phyloP scores from a whole-genome alignment of 2,329 filamentous ascomycete genomes.

The Botrytis deweyae region DNA sequence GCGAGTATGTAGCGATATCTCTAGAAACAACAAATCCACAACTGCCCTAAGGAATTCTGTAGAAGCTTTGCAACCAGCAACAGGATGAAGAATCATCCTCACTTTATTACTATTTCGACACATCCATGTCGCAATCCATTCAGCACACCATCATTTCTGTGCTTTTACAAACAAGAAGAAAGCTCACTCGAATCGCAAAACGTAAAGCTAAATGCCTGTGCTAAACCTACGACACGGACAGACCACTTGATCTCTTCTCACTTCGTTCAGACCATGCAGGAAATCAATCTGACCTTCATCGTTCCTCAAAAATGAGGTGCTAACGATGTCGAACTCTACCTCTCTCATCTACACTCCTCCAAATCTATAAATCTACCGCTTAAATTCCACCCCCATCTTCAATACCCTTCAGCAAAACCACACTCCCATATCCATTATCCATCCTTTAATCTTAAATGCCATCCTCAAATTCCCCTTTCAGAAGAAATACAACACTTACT shows the following conservation, averaged over 20 bases:
- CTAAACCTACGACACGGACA: not conserved
- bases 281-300: not conserved
- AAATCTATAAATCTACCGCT: not conserved
- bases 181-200: not conserved
- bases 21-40: not conserved
- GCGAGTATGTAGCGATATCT: not conserved
- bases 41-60: not conserved
- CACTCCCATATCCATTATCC: not conserved
- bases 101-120: not conserved
- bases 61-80: not conserved
- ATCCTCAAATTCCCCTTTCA: not conserved
- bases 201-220: not conserved
- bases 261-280: not conserved
- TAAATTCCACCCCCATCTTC: not conserved
- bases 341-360: not conserved
- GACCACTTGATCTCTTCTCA: not conserved
- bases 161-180: not conserved
- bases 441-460: not conserved
- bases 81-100: too few relatives aligned
- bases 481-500: not conserved
- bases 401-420: not conserved
- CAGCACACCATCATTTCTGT: too few relatives aligned
- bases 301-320: not conserved
- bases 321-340: not conserved
- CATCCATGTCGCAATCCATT: accelerated